These are phyloP conservation scores for Rhizopus microsporus DNA, from an alignment of 371 early-diverging fungal species.

Conservation along the genomic window DNA sequence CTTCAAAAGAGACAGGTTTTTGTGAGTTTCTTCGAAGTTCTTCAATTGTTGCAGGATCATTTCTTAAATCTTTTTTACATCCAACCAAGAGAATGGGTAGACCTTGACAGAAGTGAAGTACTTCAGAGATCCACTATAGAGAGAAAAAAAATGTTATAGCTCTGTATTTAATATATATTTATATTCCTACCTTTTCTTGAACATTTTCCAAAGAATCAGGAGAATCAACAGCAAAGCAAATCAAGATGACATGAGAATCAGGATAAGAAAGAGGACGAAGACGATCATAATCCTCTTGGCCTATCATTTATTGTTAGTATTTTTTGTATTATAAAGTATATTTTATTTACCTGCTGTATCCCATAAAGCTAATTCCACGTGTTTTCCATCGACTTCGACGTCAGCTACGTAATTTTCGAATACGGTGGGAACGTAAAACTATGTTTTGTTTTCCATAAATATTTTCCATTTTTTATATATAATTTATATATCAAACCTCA, in stretches of 20 bases:
- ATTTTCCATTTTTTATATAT: slow-evolving; percentile 5
- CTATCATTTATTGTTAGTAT: slow-evolving; percentile 31
- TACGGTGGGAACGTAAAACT: slow-evolving; percentile 92
- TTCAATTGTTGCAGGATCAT: slow-evolving; percentile 76
- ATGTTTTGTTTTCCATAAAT: neutral
- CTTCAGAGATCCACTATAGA: slow-evolving; percentile 85
- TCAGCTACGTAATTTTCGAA: slow-evolving; percentile 97
- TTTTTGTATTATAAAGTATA: neutral
- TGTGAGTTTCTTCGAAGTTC: slow-evolving; percentile 79
- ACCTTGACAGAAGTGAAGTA: slow-evolving; percentile 86
- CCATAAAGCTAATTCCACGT: slow-evolving; percentile 95
- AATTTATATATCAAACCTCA: slow-evolving; percentile 53
- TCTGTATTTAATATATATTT: slow-evolving; percentile 7
- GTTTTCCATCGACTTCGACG: slow-evolving; percentile 90
- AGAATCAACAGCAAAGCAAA: slow-evolving; percentile 92
- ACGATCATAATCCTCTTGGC: slow-evolving; percentile 95
- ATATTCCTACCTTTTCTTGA: slow-evolving; percentile 68
- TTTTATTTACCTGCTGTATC: slow-evolving; percentile 89
- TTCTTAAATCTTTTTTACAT: slow-evolving; percentile 91
- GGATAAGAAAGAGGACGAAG: slow-evolving; percentile 97
- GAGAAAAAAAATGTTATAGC: slow-evolving; percentile 7
- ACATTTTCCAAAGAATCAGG: slow-evolving; percentile 96
- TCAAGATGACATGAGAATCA: slow-evolving; percentile 95
- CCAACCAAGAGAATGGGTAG: slow-evolving; percentile 90
- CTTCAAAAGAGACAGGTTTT: slow-evolving; percentile 78